Conservation (phyloP, 768 basidiomycete genomes). For the Rhizopogon vinicolor region DNA sequence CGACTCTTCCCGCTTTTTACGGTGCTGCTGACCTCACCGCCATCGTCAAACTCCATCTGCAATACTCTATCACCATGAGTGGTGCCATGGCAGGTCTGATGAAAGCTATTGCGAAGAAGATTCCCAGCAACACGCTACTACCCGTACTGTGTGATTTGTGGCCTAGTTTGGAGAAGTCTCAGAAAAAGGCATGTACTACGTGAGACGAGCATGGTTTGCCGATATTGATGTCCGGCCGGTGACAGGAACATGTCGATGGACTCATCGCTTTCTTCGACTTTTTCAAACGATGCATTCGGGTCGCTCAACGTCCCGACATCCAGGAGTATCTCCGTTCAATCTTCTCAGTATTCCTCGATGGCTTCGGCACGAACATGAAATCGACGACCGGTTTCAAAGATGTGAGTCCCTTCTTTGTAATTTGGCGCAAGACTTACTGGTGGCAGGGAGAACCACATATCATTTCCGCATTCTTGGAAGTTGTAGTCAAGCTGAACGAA, state of each 20-base stretch:
- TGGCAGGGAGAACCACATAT: constrained; percentile 47
- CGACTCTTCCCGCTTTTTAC: constrained; percentile 82
- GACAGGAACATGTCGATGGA: constrained; percentile 20
- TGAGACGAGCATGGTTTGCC: neutral
- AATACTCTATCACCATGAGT: constrained; percentile 21
- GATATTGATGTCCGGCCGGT: neutral
- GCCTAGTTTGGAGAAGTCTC: constrained; percentile 32
- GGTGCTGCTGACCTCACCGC: constrained; percentile 52
- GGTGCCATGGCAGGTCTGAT: constrained; percentile 40
- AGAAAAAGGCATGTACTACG: constrained; percentile 30
- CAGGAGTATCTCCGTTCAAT: constrained; percentile 59
- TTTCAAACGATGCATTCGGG: constrained; percentile 59
- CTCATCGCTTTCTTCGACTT: constrained; percentile 57
- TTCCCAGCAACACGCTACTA: constrained; percentile 62
- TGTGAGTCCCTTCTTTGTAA: constrained; percentile 16
- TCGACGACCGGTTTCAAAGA: constrained; percentile 20
- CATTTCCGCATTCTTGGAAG: constrained; percentile 76
- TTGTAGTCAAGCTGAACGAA: constrained; percentile 92
- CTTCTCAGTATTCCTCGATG: constrained; percentile 78
- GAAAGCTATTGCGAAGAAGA: constrained; percentile 66
- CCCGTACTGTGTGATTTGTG: constrained; percentile 60
- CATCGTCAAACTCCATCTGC: constrained; percentile 54
- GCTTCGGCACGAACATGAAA: constrained; percentile 54
- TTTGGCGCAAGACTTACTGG: neutral
- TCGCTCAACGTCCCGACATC: constrained; percentile 59